Conservation (phyloP, 805 yeast genomes). For the Starmera pachycereana region DNA sequence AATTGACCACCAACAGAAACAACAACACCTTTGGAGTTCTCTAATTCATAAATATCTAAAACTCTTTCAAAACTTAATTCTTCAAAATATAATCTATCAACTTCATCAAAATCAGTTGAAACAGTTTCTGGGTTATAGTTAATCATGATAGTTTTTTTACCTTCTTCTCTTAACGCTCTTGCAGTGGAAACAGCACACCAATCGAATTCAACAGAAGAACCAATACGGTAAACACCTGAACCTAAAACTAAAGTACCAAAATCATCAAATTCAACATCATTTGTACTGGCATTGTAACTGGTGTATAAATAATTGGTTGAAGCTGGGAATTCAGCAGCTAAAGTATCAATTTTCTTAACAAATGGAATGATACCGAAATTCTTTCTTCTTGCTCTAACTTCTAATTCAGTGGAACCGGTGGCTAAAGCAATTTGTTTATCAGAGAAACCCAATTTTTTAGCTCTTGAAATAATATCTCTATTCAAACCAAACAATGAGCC, state of each 20-base stretch:
- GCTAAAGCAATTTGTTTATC: constrained; percentile 86
- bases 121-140: constrained; percentile 98
- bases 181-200: constrained; percentile 99
- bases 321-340: constrained; percentile 99
- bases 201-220: constrained; percentile 96
- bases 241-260: constrained; percentile 92
- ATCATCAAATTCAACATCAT: constrained; percentile 79
- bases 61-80: constrained; percentile 94
- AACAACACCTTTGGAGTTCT: constrained; percentile 80
- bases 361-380: constrained; percentile 76
- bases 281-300: constrained; percentile 83
- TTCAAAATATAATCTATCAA: constrained; percentile 93
- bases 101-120: constrained; percentile 97
- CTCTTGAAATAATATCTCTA: constrained; percentile 59
- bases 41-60: constrained; percentile 93
- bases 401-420: constrained; percentile 63
- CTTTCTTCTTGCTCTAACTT: constrained; percentile 76
- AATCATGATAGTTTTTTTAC: constrained; percentile 88
- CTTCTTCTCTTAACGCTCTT: constrained; percentile 79
- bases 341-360: constrained; percentile 93
- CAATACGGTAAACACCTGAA: constrained; percentile 98
- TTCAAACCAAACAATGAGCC: constrained; percentile 51
- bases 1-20: constrained; percentile 97
- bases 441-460: constrained; percentile 91
- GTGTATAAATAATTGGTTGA: constrained; percentile 91